Conservation (phyloP, 208 protist species). For the Crithidia brevicula region DNA sequence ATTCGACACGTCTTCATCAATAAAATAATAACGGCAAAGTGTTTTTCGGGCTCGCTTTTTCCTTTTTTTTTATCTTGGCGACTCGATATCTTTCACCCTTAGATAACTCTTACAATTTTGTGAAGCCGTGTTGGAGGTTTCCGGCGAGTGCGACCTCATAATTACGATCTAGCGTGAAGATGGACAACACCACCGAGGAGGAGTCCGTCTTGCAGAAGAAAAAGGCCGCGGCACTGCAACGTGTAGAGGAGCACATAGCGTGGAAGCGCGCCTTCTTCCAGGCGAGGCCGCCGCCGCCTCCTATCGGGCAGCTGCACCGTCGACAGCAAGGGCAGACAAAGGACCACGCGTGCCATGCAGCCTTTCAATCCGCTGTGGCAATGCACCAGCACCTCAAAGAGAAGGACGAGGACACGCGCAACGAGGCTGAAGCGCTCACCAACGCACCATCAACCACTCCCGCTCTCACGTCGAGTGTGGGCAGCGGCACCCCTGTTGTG, state of each 20-base stretch:
- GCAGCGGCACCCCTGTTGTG: background rate
- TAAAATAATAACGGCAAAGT: too few relatives aligned
- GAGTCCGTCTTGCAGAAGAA: slow-evolving; percentile 23
- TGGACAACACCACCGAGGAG: slow-evolving; percentile 10
- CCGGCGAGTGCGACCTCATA: too few relatives aligned
- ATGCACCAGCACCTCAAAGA: slow-evolving; percentile 11
- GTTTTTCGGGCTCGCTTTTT: too few relatives aligned
- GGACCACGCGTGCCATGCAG: slow-evolving; percentile 15
- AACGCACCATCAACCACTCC: slow-evolving; percentile 19
- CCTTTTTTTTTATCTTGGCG: slow-evolving; percentile 22
- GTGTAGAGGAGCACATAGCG: slow-evolving; percentile 44
- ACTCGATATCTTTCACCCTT: too few relatives aligned
- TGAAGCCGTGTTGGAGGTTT: too few relatives aligned
- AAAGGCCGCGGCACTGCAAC: slow-evolving; percentile 40
- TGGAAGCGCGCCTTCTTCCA: slow-evolving; percentile 88
- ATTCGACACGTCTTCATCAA: too few relatives aligned
- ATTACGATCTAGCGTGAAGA: background rate
- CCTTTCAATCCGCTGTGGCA: slow-evolving; percentile 19
- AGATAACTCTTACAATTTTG: too few relatives aligned
- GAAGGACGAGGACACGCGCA: slow-evolving; percentile 28
- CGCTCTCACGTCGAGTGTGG: background rate
- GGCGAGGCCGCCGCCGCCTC: slow-evolving; percentile 57
- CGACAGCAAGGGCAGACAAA: slow-evolving; percentile 38
- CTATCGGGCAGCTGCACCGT: slow-evolving; percentile 57
- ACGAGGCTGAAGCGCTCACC: too few relatives aligned